Conservation (phyloP, 306 rosid genomes). For the Alnus glutinosa region DNA sequence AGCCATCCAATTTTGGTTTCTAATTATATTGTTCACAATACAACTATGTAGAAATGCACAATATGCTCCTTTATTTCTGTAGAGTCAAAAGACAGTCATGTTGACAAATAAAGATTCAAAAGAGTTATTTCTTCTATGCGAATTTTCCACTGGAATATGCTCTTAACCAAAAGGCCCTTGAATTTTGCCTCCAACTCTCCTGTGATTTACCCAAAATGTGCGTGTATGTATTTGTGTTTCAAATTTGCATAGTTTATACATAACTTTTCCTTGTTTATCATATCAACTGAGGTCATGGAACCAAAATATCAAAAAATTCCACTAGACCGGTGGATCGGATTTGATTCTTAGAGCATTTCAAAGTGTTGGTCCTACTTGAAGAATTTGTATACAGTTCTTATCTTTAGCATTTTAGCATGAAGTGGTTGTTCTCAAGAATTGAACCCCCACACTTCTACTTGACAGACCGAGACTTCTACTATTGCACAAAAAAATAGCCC, state of each 20-base stretch:
- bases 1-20: no score
- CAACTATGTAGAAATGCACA: no score
- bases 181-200: no score
- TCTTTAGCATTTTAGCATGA: not conserved
- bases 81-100: no score
- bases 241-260: not conserved
- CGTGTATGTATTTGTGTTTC: not conserved
- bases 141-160: no score
- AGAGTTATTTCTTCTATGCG: no score
- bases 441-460: not conserved
- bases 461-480: not conserved
- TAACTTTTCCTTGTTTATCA: not conserved
- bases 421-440: not conserved
- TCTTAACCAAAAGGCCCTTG: no score
- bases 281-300: not conserved
- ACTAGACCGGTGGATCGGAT: not conserved
- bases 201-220: not conserved
- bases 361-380: not conserved
- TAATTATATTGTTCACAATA: no score
- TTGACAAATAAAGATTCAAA: no score
- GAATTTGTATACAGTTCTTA: no score
- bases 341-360: not conserved
- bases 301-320: not conserved
- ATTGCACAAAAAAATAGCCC: not conserved
- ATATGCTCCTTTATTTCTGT: no score